Evolutionary conservation across 1,284 basidiomycete species (phyloP).

Genomic region (Neolentinus lepideus): DNA sequence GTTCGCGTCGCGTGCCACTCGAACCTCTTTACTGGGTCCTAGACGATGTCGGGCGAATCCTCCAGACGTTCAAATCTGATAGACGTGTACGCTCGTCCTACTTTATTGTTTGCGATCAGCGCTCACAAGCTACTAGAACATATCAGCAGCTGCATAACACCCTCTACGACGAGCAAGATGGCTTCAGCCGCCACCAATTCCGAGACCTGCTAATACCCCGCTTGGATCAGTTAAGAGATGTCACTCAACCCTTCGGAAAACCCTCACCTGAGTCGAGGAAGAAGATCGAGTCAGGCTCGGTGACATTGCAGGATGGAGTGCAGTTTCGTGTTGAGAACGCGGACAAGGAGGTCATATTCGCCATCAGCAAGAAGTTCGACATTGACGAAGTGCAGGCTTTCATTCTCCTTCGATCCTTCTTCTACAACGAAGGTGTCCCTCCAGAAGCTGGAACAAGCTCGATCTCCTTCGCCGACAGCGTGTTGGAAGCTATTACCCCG

Average conservation of each 20-base stretch:
- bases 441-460: slow-evolving; percentile 36
- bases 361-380: slow-evolving; percentile 62
- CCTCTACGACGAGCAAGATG: slow-evolving; percentile 51
- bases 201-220: slow-evolving; percentile 51
- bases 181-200: slow-evolving; percentile 47
- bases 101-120: neutral
- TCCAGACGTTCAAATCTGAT: slow-evolving; percentile 45
- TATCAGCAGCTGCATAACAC: slow-evolving; percentile 58
- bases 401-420: slow-evolving; percentile 65
- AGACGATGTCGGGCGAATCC: slow-evolving; percentile 32
- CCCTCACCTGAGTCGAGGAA: slow-evolving; percentile 62
- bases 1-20: neutral
- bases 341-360: slow-evolving; percentile 61
- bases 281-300: slow-evolving; percentile 55
- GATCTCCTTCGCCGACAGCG: slow-evolving; percentile 44
- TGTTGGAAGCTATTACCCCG: slow-evolving; percentile 65
- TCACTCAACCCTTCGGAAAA: slow-evolving; percentile 55
- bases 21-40: neutral
- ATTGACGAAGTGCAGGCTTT: slow-evolving; percentile 75
- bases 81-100: slow-evolving; percentile 39
- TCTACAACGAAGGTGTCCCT: slow-evolving; percentile 73
- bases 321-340: slow-evolving; percentile 53
- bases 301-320: slow-evolving; percentile 59
- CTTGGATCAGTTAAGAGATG: slow-evolving; percentile 43
- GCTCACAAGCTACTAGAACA: slow-evolving; percentile 34